phyloP scores from a whole-genome alignment of 2,329 filamentous ascomycete species.

The Hymenoscyphus salicellus region DNA sequence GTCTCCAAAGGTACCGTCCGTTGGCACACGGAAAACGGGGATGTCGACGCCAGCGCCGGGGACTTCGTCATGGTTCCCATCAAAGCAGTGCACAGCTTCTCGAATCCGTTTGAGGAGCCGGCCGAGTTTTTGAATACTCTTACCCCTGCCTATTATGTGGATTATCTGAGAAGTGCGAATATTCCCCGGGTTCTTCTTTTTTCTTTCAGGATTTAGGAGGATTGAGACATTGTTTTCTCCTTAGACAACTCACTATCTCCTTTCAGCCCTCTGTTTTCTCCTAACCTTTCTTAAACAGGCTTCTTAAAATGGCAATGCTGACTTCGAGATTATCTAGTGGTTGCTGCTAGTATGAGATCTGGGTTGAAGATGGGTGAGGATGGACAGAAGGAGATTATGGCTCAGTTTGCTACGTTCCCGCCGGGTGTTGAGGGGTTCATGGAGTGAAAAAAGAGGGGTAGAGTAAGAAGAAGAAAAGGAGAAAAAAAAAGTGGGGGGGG shows the following conservation, averaged over 20 bases:
- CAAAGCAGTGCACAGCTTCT: conserved; percentile 54
- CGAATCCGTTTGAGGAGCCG: conserved; percentile 52
- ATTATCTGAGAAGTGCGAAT: conserved; percentile 24
- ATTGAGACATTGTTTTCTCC: too few species aligned
- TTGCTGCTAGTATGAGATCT: conserved; percentile 14
- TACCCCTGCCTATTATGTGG: conserved; percentile 41
- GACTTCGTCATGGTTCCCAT: conserved; percentile 56
- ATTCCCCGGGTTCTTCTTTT: too few species aligned
- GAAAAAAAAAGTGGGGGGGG: neutral
- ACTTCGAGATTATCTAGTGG: too few species aligned
- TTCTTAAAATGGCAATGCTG: too few species aligned
- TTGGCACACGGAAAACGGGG: conserved; percentile 47
- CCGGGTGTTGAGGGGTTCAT: conserved; percentile 3
- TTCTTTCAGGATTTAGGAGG: too few species aligned
- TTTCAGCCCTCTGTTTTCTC: too few species aligned
- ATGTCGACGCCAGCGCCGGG: conserved; percentile 48
- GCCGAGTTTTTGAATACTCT: conserved; percentile 56
- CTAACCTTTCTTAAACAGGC: too few species aligned
- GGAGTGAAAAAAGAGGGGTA: neutral
- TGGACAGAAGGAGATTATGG: conserved; percentile 21
- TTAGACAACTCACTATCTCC: too few species aligned
- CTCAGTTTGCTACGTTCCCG: conserved; percentile 25
- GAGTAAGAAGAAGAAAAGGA: neutral
- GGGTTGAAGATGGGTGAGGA: conserved; percentile 15
- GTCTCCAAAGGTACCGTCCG: conserved; percentile 50